Evolutionary conservation across 352 stramenopile species (phyloP), one percentile per base, ranked within the genome.

Genomic region (Pythium guiyangense): DNA sequence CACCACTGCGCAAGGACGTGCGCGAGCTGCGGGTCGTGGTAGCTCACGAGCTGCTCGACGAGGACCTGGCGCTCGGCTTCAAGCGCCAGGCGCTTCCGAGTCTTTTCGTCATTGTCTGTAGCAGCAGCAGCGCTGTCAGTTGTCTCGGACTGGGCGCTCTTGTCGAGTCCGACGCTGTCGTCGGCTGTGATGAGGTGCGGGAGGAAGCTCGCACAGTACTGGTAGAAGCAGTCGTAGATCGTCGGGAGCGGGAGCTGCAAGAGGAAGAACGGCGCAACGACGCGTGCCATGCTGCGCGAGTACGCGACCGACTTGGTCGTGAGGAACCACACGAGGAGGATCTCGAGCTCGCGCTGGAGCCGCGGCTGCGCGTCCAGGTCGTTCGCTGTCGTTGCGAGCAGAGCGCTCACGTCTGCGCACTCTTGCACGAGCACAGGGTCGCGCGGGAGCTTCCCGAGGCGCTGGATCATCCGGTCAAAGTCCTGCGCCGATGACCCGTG

Each of bases 201-300:
- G 35, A 92, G 48, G 45, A 86, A 90, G 31, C 68, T 73, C 31
- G 80, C 79, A 48, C 83, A 90, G 56, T 87, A 92, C 64, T 90
- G 83, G 63, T 92, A 92, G 51, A 90, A 92, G 66, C 83, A 92
- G 70, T 92, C 83, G 63, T 92, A 92, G 52, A 92, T 80, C 4
- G 80, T 90, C 14, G 81, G 69, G 26, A 92, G 66, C 34, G 83
- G 77, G 57, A 92, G 74, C 44, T 86, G 66, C 15, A 90, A 59
- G 42, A 84, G 52, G 57, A 92, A 90, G 57, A 92, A 90, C 22
- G 79, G 72, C 17, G 78, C 83, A 2, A 92, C 77, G 2, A 88
- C 80, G 12, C 80, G 73, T 31, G 83, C 83, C 83, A 92, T 92
- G 34, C 83, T 80, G 43, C 73, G 70, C 20, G 63, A 72, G 65